These are phyloP conservation scores for Candida neerlandica DNA, from an alignment of 1,139 yeast genomes.

Conservation along the genomic window DNA sequence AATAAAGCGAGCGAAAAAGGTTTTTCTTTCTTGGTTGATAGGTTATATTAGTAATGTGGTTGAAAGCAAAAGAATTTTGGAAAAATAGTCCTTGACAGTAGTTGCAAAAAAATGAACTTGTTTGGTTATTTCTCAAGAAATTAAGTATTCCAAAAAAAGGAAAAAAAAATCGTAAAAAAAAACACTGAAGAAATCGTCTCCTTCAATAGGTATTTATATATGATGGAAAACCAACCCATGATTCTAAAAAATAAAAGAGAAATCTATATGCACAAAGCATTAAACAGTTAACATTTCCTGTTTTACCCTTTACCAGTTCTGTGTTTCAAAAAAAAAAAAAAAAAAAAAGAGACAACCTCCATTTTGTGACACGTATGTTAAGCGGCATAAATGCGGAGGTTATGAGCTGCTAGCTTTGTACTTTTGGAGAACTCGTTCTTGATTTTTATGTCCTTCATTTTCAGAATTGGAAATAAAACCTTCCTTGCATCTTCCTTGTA, in stretches of 20 bases:
- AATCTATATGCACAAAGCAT: constrained; percentile 3
- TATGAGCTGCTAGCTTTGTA: background rate
- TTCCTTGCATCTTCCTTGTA: constrained; percentile 3
- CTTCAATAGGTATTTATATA: background rate
- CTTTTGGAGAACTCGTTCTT: background rate
- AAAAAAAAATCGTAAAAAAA: background rate
- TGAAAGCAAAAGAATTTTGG: background rate
- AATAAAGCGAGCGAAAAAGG: constrained; percentile 4
- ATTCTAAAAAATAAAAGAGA: background rate
- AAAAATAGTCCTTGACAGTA: background rate
- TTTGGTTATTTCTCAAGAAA: too few species aligned
- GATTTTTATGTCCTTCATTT: background rate
- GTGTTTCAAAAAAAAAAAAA: background rate
- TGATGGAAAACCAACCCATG: constrained; percentile 3
- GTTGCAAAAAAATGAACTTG: background rate
- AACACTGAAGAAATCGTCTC: background rate
- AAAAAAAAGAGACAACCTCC: background rate
- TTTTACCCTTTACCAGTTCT: constrained; percentile 1
- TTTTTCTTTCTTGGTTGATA: background rate
- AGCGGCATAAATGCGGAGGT: constrained; percentile 2
- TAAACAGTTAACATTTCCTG: constrained; percentile 4
- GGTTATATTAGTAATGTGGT: background rate
- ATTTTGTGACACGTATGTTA: background rate
- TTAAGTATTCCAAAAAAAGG: background rate
- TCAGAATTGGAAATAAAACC: background rate